Conservation (phyloP, 163 green algal genomes). For the Prototheca cutis region DNA sequence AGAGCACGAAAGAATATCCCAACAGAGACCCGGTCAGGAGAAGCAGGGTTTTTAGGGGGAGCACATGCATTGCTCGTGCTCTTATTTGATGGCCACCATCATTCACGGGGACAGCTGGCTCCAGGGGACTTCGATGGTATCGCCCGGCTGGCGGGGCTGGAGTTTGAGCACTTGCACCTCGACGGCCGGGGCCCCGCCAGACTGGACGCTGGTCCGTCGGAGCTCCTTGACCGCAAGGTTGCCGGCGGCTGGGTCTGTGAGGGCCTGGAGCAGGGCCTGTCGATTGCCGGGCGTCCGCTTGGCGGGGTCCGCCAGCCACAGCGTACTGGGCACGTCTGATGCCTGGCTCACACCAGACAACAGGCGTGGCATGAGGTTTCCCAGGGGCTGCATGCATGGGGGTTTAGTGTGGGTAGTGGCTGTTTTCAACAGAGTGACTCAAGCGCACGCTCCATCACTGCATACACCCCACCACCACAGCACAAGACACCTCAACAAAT, state of each 20-base stretch:
- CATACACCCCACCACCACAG: too few relatives aligned
- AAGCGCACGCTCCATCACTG: neutral
- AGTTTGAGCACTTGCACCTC: neutral
- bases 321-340: too few relatives aligned
- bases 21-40: too few relatives aligned
- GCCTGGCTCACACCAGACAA: too few relatives aligned
- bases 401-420: neutral
- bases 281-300: conserved; percentile 58
- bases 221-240: neutral
- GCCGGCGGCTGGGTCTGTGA: neutral
- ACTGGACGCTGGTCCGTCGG: neutral
- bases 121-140: neutral
- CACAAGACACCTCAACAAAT: conserved; percentile 35
- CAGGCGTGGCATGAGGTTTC: conserved; percentile 41
- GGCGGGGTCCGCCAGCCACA: conserved; percentile 72
- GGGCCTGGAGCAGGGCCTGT: conserved; percentile 30
- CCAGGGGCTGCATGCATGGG: conserved; percentile 53
- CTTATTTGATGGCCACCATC: too few relatives aligned
- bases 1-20: too few relatives aligned
- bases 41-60: too few relatives aligned
- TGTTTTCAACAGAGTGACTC: neutral
- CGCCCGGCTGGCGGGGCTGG: neutral
- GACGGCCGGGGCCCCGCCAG: neutral
- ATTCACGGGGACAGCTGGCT: neutral
- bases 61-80: too few relatives aligned